A percentile compares a stretch with the other conserved stretches of the same genome.
Evolutionary conservation across 306 rosid genomes (phyloP).

Genomic region (Calophaca sinica): DNA sequence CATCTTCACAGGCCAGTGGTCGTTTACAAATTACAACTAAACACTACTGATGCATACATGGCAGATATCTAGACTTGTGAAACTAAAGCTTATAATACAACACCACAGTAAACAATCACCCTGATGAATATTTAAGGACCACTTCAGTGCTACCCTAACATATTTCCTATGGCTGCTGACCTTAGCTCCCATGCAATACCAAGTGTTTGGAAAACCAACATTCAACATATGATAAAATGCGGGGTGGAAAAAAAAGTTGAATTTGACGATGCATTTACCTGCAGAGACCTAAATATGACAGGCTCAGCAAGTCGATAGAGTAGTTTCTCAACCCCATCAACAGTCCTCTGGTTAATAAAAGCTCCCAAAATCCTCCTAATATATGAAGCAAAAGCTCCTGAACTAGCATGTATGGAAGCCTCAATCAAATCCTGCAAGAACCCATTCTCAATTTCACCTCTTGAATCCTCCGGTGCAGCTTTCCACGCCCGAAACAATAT

Average conservation of each 20-base stretch:
- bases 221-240: not conserved
- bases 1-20: not conserved
- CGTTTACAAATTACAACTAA: not conserved
- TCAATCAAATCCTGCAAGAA: conserved; percentile 85
- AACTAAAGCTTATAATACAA: too few relatives aligned
- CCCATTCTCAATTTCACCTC: conserved; percentile 68
- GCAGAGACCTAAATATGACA: conserved; percentile 86
- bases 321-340: conserved; percentile 80
- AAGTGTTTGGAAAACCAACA: not conserved
- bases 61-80: too few relatives aligned
- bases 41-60: not conserved
- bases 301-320: conserved; percentile 84
- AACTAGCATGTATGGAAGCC: conserved; percentile 66
- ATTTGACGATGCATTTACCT: conserved; percentile 55
- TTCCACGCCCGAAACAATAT: conserved; percentile 89
- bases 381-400: conserved; percentile 66
- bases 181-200: too few relatives aligned
- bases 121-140: not conserved
- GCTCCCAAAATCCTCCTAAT: conserved; percentile 82
- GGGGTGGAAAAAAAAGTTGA: not conserved
- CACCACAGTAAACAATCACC: too few relatives aligned
- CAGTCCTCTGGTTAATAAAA: conserved; percentile 86
- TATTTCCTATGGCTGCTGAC: not conserved
- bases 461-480: conserved; percentile 54
- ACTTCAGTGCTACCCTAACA: conserved; percentile 10